phyloP scores from a whole-genome alignment of 169 alveolate species.

The Amoebophrya sp. region DNA sequence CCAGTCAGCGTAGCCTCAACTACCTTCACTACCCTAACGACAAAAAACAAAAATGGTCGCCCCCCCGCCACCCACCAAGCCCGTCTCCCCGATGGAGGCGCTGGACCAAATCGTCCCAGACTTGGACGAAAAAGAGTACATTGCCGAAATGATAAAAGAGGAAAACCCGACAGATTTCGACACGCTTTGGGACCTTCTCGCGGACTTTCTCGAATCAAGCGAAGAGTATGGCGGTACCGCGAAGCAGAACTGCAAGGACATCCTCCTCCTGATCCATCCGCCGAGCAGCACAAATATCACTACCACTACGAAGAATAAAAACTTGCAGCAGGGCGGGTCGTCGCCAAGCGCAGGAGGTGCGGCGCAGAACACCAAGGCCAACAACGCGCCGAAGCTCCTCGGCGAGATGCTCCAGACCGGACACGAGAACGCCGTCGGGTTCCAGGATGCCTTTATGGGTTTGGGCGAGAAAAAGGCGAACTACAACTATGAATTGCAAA shows the following conservation, averaged over 20 bases:
- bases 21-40: not conserved
- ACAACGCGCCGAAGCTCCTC: not conserved
- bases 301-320: too few species aligned
- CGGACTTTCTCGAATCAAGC: not conserved
- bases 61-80: too few species aligned
- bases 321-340: too few species aligned
- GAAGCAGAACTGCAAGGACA: not conserved
- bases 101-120: not conserved
- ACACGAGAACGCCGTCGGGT: conserved; percentile 29
- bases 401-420: conserved; percentile 8
- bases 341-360: too few species aligned
- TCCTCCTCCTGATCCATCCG: not conserved
- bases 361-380: too few species aligned
- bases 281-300: too few species aligned
- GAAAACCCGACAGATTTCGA: not conserved
- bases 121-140: not conserved
- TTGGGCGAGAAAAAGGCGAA: conserved; percentile 56
- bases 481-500: too few species aligned
- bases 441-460: conserved; percentile 53
- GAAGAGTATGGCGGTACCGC: not conserved
- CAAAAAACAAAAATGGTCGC: too few species aligned
- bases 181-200: not conserved
- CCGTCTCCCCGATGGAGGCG: not conserved
- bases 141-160: not conserved
- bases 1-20: not conserved